Evolutionary conservation across 176 grass and related monocot genomes (phyloP), one percentile per base, ranked within the genome.

Genomic region (Bothriochloa decipiens): DNA sequence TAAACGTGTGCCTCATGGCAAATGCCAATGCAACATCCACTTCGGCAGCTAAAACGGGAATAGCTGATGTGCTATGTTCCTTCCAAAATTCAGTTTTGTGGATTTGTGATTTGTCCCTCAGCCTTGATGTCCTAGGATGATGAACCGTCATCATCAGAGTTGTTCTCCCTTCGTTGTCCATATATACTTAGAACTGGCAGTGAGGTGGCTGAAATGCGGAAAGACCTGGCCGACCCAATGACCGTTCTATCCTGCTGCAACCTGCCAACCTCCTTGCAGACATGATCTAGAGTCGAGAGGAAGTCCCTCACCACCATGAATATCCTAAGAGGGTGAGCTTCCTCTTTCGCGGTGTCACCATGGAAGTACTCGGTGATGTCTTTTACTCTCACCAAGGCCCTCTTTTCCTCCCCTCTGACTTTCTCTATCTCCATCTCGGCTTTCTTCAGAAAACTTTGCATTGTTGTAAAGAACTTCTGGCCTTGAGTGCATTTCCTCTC

Each of bases 271-370:
- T 99, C 93, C 89, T 87, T 96, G 82, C 96, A 99, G 8, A 99
- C 96, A 60, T 94, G 90, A 89, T 99, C 96, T 66, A 99, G 72
- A 22, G 84, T 86, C n/a, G 88, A 87, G 22, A 99, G 82, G 84
- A 99, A 96, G 75, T 99, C 96, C 60, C 96, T 89, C 64, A 99
- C 96, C 83, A 99, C 96, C 96, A 96, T 92, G 89, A 99, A 99
- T 75, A 99, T 99, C 79, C 96, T 89, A 72, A 99, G 84, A 50
- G 96, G 96, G 78, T 96, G 96, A 0, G 93, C 91, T 84, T 94
- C 96, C 83, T 93, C 96, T 79, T 95, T 95, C 0, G 89, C 72
- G 1, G 93, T 50, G 72, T 96, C 90, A 0, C 91, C 93, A 4
- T 99, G 96, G 83, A 99, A 99, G 78, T 99, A 99, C 22, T 96